These are phyloP conservation scores for Schizopora paradoxa DNA, from an alignment of 1,284 basidiomycete genomes.

Conservation along the genomic window DNA sequence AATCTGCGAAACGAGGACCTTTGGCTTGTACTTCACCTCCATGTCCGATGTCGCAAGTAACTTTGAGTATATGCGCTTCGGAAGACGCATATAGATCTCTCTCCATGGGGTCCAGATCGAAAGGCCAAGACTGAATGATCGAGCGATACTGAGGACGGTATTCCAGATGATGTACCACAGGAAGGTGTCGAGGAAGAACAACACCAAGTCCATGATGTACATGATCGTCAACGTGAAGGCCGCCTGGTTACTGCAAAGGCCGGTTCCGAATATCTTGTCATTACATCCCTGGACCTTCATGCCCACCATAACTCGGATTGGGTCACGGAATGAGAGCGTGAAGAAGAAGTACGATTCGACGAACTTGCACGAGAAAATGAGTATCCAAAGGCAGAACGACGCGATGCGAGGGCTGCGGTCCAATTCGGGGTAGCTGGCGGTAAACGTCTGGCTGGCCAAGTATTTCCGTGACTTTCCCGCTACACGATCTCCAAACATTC, in stretches of 20 bases:
- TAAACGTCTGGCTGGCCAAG: constrained; percentile 93
- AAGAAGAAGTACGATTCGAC: constrained; percentile 95
- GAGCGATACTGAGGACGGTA: constrained; percentile 85
- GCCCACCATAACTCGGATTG: constrained; percentile 85
- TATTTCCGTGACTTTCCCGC: constrained; percentile 92
- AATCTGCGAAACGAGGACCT: constrained; percentile 94
- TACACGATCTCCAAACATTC: constrained; percentile 94
- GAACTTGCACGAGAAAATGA: constrained; percentile 93
- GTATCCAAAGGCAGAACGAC: constrained; percentile 76
- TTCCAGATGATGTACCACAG: constrained; percentile 98
- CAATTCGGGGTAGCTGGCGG: constrained; percentile 83
- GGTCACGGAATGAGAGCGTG: constrained; percentile 87
- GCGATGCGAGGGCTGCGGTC: constrained; percentile 57
- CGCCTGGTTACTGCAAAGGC: constrained; percentile 83
- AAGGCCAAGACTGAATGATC: constrained; percentile 86
- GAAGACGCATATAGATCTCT: constrained; percentile 88
- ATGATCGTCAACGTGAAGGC: constrained; percentile 91
- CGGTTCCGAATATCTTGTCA: constrained; percentile 78
- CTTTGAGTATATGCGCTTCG: constrained; percentile 94
- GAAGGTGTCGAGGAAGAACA: constrained; percentile 98
- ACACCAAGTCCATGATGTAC: constrained; percentile 92
- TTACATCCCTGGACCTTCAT: constrained; percentile 88
- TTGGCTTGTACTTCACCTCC: constrained; percentile 96
- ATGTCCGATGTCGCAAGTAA: constrained; percentile 86
- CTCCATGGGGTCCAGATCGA: constrained; percentile 98